Evolutionary conservation across 108 stramenopile genomes (phyloP).

Genomic region (Stephanodiscus triporus): DNA sequence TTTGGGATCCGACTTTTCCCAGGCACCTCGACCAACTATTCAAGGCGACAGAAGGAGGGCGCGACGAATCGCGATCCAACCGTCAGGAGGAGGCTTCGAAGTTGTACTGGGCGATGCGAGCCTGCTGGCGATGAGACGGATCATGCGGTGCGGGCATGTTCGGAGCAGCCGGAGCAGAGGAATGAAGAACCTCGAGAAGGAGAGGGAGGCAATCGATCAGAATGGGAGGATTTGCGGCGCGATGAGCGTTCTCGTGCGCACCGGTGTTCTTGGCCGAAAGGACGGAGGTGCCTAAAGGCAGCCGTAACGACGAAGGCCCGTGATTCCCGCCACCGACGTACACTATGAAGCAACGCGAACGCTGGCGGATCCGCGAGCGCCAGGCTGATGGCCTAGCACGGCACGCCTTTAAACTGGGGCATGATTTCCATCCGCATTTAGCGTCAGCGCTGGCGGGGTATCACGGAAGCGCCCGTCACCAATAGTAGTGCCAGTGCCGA

Average conservation of each 20-base stretch:
- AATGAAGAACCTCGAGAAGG: conserved; percentile 38
- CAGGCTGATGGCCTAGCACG: conserved; percentile 17
- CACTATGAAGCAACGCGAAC: no score
- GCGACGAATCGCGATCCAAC: conserved; percentile 44
- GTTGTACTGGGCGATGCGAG: conserved; percentile 53
- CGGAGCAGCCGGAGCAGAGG: conserved; percentile 24
- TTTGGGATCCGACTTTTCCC: conserved; percentile 39
- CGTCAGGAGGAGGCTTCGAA: conserved; percentile 59
- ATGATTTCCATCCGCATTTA: no score
- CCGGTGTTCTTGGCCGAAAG: conserved; percentile 28
- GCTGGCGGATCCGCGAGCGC: conserved; percentile 13
- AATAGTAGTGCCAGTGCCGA: neutral
- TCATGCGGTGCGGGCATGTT: conserved; percentile 22
- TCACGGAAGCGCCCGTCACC: no score
- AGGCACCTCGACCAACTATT: conserved; percentile 29
- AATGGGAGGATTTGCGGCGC: conserved; percentile 51
- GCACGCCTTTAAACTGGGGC: conserved; percentile 31
- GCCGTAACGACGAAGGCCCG: no score
- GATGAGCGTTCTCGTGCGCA: conserved; percentile 32
- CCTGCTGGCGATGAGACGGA: conserved; percentile 33
- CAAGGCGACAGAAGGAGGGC: conserved; percentile 43
- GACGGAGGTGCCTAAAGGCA: no score
- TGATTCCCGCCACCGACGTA: no score
- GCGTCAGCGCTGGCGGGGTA: no score
- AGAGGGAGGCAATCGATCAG: conserved; percentile 39